Percentiles rank a stretch among this genome's conserved stretches.
Conservation (phyloP, 345 rosid species). For the Corymbia maculata region DNA sequence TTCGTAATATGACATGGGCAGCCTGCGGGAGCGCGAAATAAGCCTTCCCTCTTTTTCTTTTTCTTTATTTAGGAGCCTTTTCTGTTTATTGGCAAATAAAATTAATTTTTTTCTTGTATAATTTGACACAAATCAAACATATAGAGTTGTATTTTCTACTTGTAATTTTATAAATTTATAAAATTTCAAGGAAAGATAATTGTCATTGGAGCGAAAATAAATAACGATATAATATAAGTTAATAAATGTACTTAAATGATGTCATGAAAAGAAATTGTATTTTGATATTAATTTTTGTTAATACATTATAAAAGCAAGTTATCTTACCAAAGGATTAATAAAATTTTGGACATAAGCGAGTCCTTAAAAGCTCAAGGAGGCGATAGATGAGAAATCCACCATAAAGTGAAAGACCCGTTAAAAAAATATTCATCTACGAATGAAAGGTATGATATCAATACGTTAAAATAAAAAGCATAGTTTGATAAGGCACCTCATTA, state of each 20-base stretch:
- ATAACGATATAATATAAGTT: not conserved
- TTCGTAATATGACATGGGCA: not conserved
- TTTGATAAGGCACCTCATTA: too few species aligned
- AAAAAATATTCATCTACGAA: too few species aligned
- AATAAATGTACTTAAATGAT: not conserved
- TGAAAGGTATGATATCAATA: too few species aligned
- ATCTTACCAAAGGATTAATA: not conserved
- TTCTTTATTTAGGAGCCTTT: not conserved
- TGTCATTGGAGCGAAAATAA: not conserved
- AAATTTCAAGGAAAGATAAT: not conserved
- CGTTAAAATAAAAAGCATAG: too few species aligned
- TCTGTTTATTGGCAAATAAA: not conserved
- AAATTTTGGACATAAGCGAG: too few species aligned
- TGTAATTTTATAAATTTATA: not conserved
- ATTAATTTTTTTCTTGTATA: not conserved
- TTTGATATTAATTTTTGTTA: not conserved
- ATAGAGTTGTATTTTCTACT: not conserved
- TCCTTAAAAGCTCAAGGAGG: too few species aligned
- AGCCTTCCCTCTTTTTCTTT: too few species aligned
- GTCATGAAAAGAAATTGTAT: not conserved
- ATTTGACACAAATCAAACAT: not conserved
- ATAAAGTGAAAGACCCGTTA: too few species aligned
- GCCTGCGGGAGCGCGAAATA: not conserved
- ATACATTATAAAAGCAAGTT: not conserved
- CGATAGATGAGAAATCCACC: too few species aligned